Evolutionary conservation across 768 basidiomycete genomes (phyloP), one percentile per base, ranked within the genome.

Genomic region (Tephrocybe sp.): DNA sequence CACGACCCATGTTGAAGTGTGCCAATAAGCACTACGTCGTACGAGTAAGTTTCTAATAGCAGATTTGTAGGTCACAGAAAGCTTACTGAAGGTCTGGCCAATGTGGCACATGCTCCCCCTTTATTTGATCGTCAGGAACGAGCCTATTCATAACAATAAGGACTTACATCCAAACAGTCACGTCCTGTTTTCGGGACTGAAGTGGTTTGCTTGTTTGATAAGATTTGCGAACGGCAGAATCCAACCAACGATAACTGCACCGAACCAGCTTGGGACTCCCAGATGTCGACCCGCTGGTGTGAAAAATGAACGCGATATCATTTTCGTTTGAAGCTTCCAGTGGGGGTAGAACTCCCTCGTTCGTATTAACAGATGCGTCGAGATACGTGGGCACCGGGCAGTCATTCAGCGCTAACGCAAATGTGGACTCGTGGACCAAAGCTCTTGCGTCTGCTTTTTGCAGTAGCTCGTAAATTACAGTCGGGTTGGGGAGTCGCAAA

Each of bases 21-120:
- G 40, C 86, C 84, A 57, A 88, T 70, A 38, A 90, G 73, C 82
- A 88, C 85, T 84, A 38, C 67, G 48, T 58, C 49, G 54, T 40
- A 55, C 61, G 52, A 64, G 59, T 50, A 57, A 18, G 82, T 82
- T 54, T 24, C 12, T 49, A 6, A 30, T 38, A 38, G 6, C 11
- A 19, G n/a, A n/a, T n/a, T n/a, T n/a, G n/a, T n/a, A n/a, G n/a
- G 56, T 31, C 45, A 46, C 40, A 36, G 22, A 47, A 42, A 56
- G 71, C 83, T 72, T 63, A 86, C 85, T 83, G 75, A 82, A 87
- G 29, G 76, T 80, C 64, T 89, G 86, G 23, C 69, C 88, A 53
- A 89, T 90, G 65, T 89, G 88, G 60, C 83, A 88, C 85, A 90
- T 85, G 71, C 84, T 86, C 45, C 88, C 86, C 74, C 86, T 88